Evolutionary conservation across 1,284 basidiomycete genomes (phyloP).

Genomic region (Athelia psychrophila): DNA sequence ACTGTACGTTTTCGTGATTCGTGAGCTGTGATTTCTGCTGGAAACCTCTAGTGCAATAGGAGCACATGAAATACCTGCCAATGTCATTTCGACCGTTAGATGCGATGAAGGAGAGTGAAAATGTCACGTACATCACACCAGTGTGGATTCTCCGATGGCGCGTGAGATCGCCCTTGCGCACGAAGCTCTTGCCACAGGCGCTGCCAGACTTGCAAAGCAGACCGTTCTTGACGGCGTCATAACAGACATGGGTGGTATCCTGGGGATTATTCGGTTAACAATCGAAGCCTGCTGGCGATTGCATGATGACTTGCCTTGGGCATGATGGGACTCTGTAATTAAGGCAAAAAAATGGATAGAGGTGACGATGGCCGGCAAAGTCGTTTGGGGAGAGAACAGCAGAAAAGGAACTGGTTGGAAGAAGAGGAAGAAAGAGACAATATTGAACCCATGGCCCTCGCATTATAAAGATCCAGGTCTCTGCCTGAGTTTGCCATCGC

Average conservation of each 20-base stretch:
- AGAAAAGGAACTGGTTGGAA: slow-evolving; percentile 9
- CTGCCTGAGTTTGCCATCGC: neutral
- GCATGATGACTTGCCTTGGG: neutral
- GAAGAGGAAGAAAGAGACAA: slow-evolving; percentile 7
- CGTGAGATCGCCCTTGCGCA: slow-evolving; percentile 49
- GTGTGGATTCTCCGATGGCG: slow-evolving; percentile 47
- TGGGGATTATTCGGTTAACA: neutral
- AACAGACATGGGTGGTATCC: slow-evolving; percentile 1
- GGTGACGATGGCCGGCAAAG: slow-evolving; percentile 38
- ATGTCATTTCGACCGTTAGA: too few relatives aligned
- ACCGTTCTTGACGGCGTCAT: neutral
- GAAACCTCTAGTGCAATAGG: slow-evolving; percentile 47
- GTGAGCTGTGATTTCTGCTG: slow-evolving; percentile 52
- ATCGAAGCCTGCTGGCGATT: neutral
- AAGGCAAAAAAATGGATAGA: slow-evolving; percentile 10
- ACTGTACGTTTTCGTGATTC: slow-evolving; percentile 63
- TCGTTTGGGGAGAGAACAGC: slow-evolving; percentile 15
- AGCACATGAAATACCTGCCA: slow-evolving; percentile 45
- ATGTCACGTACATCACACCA: slow-evolving; percentile 38
- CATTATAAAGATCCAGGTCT: too few relatives aligned
- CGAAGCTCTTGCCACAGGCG: slow-evolving; percentile 42
- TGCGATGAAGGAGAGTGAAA: slow-evolving; percentile 1
- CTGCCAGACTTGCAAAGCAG: slow-evolving; percentile 16
- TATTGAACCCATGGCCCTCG: neutral
- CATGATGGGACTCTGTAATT: slow-evolving; percentile 1